Base-by-base conservation (phyloP, 768 basidiomycete species). In the Leccinum truebloodii region DNA sequence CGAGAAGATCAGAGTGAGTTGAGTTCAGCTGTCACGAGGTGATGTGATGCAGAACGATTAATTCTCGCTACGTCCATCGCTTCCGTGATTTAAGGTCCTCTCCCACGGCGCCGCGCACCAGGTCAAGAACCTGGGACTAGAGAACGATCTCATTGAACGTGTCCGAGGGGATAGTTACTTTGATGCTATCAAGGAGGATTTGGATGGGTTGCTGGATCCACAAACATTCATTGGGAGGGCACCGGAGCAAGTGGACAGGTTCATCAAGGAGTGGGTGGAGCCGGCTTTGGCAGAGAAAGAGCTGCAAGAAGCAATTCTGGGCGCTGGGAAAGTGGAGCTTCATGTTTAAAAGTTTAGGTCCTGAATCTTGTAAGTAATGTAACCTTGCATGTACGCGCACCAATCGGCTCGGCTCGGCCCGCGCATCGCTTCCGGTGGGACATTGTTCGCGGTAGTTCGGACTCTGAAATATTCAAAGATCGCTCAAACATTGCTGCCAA, bases 81-180 rank as follows among this genome's bases (percentile, higher is more conserved):
- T 64, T 55, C 50, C 52, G 60, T 48, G 14, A 44, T 41, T 52
- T 46, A 44, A 90, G 87, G 92, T 98, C 12, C 82, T 98, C 14
- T 95, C 94, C 12, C 97, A 99, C 71, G 88, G 98, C 76, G 96
- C 97, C 0, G 95, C 87, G 0, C 81, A 90, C 62, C 94, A 95
- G 71, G 97, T 98, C 64, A 99, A 98, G 77, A 82, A 95, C 59
- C 85, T 96, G 57, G 97, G 97, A 3, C 83, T 92, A 20, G 91
- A 94, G 77, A 98, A 99, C 75, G 96, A 99, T 75, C 81, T 99
- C 34, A 95, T 99, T 69, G 90, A 90, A 54, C 86, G 97, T 53
- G 84, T 98, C 62, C 83, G 83, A 59, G 76, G 76, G 49, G 90
- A 95, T 70, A 63, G 81, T n/a, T 98, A 95, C 80, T 98, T 98